Evolutionary conservation across 2,329 filamentous ascomycete genomes (phyloP).

Genomic region (Fusarium mundagurra): DNA sequence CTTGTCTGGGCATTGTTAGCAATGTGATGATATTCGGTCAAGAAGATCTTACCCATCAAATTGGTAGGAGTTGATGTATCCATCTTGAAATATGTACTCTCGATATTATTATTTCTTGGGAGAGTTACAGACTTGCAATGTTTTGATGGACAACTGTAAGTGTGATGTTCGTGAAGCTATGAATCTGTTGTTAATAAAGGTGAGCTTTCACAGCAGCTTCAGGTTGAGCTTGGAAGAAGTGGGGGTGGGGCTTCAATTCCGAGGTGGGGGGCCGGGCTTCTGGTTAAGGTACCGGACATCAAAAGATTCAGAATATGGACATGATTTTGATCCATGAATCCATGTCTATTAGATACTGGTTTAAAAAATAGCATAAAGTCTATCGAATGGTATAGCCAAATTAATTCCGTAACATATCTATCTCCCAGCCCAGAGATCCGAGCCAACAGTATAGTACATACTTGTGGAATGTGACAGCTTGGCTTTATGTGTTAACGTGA

Average conservation of each 20-base stretch:
- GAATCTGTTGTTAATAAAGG: conserved; percentile 10
- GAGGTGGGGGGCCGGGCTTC: conserved; percentile 22
- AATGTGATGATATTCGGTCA: background rate
- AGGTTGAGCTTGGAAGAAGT: conserved; percentile 22
- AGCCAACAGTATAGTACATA: background rate
- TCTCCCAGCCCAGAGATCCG: background rate
- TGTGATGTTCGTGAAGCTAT: background rate
- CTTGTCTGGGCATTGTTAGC: conserved; percentile 47
- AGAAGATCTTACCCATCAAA: conserved; percentile 47
- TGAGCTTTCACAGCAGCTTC: conserved; percentile 16
- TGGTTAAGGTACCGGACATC: background rate
- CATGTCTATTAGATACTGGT: background rate
- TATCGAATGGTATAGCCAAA: background rate
- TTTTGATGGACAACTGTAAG: background rate
- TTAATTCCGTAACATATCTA: background rate
- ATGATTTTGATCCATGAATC: background rate
- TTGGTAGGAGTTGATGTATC: conserved; percentile 49
- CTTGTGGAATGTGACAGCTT: conserved; percentile 18
- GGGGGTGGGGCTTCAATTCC: conserved; percentile 36
- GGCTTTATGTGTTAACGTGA: background rate
- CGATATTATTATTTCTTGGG: no score
- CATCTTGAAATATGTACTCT: conserved; percentile 33
- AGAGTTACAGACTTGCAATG: background rate
- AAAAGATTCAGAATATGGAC: background rate
- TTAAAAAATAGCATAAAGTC: background rate